These are phyloP conservation scores for Monosporozyma aquatica DNA, from an alignment of 805 yeast species.

Conservation along the genomic window DNA sequence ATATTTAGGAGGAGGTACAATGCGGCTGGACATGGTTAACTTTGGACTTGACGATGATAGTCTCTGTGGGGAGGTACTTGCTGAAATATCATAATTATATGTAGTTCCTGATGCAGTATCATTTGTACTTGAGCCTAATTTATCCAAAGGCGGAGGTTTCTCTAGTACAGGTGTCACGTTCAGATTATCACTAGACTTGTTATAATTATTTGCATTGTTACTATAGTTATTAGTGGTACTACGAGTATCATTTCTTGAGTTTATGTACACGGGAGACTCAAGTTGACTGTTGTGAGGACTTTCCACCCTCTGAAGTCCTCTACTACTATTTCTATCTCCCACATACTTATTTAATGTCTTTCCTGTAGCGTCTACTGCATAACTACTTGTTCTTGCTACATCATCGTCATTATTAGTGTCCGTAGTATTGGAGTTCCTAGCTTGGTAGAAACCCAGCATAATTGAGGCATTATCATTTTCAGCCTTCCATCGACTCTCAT, in stretches of 20 bases:
- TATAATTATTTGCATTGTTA: too few species aligned
- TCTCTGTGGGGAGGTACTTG: slow-evolving; percentile 1
- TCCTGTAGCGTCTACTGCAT: neutral
- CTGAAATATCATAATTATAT: neutral
- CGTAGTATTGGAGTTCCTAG: too few species aligned
- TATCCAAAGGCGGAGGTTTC: neutral
- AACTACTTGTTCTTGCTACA: neutral
- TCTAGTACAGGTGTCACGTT: neutral
- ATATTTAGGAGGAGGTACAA: neutral
- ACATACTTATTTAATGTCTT: neutral
- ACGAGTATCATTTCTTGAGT: neutral
- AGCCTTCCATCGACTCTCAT: slow-evolving; percentile 50
- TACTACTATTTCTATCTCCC: neutral
- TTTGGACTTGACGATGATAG: slow-evolving; percentile 2
- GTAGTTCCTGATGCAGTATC: neutral
- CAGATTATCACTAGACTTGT: neutral
- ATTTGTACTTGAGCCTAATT: neutral
- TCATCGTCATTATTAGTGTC: neutral
- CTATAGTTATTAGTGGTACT: neutral
- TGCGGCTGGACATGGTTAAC: neutral
- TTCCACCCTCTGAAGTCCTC: neutral
- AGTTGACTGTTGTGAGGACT: neutral
- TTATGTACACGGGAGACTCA: slow-evolving; percentile 2
- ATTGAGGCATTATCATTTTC: slow-evolving; percentile 49
- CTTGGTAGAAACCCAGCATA: slow-evolving; percentile 47